These are phyloP conservation scores for Heliosperma pusillum DNA, from an alignment of 148 eudicot species.

Conservation along the genomic window DNA sequence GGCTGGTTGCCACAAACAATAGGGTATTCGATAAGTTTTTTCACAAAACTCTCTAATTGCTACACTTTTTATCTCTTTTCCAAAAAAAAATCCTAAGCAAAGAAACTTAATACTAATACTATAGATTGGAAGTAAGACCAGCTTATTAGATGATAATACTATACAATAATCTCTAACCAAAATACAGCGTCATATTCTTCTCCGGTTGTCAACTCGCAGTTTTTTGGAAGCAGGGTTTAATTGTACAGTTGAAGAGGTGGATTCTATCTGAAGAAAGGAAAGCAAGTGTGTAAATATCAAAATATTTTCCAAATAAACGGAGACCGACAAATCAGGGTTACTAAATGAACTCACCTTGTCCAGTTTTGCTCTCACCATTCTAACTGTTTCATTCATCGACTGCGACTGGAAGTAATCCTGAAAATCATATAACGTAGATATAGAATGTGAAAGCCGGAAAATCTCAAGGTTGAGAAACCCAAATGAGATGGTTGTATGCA, in stretches of 20 bases:
- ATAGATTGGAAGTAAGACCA: no score
- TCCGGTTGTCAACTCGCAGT: slow-evolving; percentile 57
- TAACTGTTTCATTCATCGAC: slow-evolving; percentile 82
- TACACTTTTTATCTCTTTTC: no score
- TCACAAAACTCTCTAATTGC: no score
- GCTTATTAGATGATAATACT: no score
- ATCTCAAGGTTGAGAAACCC: neutral
- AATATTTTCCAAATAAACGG: neutral
- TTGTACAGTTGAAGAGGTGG: slow-evolving; percentile 38
- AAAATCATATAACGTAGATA: slow-evolving; percentile 12
- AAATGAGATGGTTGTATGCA: neutral
- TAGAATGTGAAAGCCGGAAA: neutral
- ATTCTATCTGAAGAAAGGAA: slow-evolving; percentile 47
- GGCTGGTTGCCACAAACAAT: no score
- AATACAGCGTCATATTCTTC: slow-evolving; percentile 48
- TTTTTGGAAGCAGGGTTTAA: slow-evolving; percentile 52
- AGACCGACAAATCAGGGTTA: neutral
- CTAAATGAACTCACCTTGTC: slow-evolving; percentile 45
- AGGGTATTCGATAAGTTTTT: no score
- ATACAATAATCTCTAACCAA: no score
- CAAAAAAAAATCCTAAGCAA: no score
- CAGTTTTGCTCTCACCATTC: slow-evolving; percentile 65
- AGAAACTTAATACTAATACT: no score
- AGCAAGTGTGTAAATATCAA: neutral
- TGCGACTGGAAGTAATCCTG: slow-evolving; percentile 73